phyloP scores from a whole-genome alignment of 2,329 filamentous ascomycete genomes.

The Aspergillus intermedius region DNA sequence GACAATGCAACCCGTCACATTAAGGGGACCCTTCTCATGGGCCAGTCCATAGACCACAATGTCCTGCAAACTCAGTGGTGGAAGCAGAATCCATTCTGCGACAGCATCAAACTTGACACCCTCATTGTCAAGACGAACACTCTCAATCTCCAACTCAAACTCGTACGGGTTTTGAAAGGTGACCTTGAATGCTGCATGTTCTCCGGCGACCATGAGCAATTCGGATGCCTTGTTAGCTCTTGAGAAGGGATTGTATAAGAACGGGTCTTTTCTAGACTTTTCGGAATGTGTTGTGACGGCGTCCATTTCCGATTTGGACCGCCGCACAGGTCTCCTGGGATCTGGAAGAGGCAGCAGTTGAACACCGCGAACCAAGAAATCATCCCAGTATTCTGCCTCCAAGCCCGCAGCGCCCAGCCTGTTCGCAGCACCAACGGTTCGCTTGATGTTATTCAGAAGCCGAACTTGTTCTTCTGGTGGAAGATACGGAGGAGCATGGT shows the following conservation, averaged over 20 bases:
- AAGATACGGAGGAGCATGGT: constrained; percentile 64
- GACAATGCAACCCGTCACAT: constrained; percentile 69
- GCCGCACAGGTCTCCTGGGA: constrained; percentile 59
- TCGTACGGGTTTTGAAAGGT: constrained; percentile 93
- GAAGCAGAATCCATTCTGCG: constrained; percentile 61
- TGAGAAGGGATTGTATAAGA: constrained; percentile 91
- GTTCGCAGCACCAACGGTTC: constrained; percentile 70
- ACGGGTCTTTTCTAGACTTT: constrained; percentile 59
- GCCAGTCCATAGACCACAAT: constrained; percentile 66
- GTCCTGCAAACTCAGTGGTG: constrained; percentile 76
- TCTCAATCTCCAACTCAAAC: constrained; percentile 83
- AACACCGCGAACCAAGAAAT: constrained; percentile 78
- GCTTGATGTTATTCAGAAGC: constrained; percentile 76
- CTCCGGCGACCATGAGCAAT: constrained; percentile 68
- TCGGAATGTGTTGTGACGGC: constrained; percentile 34
- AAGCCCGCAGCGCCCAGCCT: constrained; percentile 65
- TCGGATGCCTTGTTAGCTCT: constrained; percentile 58
- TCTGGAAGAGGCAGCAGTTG: constrained; percentile 59
- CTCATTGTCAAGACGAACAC: constrained; percentile 65
- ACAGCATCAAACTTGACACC: constrained; percentile 65
- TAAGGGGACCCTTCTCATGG: constrained; percentile 59
- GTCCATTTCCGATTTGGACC: constrained; percentile 49
- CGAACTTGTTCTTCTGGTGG: constrained; percentile 76
- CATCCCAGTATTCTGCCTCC: constrained; percentile 90
- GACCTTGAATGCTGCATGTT: constrained; percentile 69